Evolutionary conservation across 352 stramenopile genomes (phyloP).

Genomic region (Pythium insidiosum): DNA sequence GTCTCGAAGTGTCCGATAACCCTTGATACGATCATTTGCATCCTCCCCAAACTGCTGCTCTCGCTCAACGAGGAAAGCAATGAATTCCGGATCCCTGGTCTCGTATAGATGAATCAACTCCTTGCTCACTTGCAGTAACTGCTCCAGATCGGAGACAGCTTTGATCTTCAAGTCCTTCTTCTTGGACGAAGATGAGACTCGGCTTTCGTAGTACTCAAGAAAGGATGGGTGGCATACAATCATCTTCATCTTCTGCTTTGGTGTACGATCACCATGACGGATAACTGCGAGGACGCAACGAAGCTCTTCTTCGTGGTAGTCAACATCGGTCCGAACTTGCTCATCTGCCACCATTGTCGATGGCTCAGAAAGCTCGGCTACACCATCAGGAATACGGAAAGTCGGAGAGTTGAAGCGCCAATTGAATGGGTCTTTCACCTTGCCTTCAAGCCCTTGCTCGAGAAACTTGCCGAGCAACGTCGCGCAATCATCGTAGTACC

Average conservation of each 20-base stretch:
- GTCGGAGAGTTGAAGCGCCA: constrained; percentile 55
- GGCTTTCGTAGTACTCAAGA: constrained; percentile 73
- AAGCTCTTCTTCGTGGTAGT: constrained; percentile 96
- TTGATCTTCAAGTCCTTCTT: constrained; percentile 87
- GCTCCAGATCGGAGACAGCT: constrained; percentile 67
- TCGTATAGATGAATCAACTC: constrained; percentile 66
- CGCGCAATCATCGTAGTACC: constrained; percentile 99
- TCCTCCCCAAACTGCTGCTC: constrained; percentile 53
- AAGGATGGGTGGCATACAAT: constrained; percentile 88
- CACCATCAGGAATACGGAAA: constrained; percentile 48
- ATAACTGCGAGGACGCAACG: constrained; percentile 99
- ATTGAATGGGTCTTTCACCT: constrained; percentile 35
- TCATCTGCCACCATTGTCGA: constrained; percentile 21
- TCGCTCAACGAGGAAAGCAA: constrained; percentile 57
- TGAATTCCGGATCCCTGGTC: constrained; percentile 40
- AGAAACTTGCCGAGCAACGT: constrained; percentile 88
- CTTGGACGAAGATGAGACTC: constrained; percentile 16
- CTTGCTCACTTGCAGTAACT: constrained; percentile 71
- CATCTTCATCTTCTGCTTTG: constrained; percentile 99
- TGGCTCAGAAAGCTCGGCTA: constrained; percentile 52
- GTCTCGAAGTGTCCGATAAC: constrained; percentile 87
- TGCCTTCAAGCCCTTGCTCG: constrained; percentile 39
- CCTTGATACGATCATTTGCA: constrained; percentile 67
- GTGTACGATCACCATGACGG: constrained; percentile 97
- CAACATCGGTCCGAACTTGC: no score